Percentiles rank a stretch among this genome's conserved stretches.
phyloP scores from a whole-genome alignment of 2,329 filamentous ascomycete species.

The Aspergillus carbonarius region DNA sequence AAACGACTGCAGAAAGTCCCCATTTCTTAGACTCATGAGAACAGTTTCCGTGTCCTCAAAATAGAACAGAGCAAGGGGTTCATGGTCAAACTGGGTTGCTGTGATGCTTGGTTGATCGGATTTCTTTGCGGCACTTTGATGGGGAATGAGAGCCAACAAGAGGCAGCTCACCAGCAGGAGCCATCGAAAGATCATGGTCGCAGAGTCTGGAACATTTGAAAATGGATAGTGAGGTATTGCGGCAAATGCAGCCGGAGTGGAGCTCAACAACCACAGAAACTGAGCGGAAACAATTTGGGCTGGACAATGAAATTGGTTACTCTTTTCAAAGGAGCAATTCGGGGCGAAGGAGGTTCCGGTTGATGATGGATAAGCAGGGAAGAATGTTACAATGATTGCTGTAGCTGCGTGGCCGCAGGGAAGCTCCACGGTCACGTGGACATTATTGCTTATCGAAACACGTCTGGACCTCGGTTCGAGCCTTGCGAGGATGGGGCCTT shows the following conservation, averaged over 20 bases:
- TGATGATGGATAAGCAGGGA: background rate
- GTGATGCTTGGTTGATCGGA: slow-evolving; percentile 64
- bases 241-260: background rate
- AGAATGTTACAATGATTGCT: background rate
- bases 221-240: slow-evolving; percentile 2
- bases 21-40: slow-evolving; percentile 65
- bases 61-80: slow-evolving; percentile 73
- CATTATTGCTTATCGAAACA: slow-evolving; percentile 20
- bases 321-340: background rate
- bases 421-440: slow-evolving; percentile 33
- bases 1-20: slow-evolving; percentile 71
- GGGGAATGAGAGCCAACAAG: slow-evolving; percentile 51
- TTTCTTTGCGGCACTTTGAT: slow-evolving; percentile 51
- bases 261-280: background rate
- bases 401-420: slow-evolving; percentile 31
- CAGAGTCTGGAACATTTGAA: slow-evolving; percentile 31
- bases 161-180: slow-evolving; percentile 51
- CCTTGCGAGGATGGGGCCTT: background rate
- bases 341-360: background rate
- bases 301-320: background rate
- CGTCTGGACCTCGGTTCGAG: background rate
- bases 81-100: slow-evolving; percentile 63
- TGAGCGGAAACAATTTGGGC: background rate
- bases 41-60: slow-evolving; percentile 86
- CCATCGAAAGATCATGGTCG: slow-evolving; percentile 43